Base-by-base conservation (phyloP, 2,329 filamentous ascomycete genomes). In the Botryosphaeria dothidea region DNA sequence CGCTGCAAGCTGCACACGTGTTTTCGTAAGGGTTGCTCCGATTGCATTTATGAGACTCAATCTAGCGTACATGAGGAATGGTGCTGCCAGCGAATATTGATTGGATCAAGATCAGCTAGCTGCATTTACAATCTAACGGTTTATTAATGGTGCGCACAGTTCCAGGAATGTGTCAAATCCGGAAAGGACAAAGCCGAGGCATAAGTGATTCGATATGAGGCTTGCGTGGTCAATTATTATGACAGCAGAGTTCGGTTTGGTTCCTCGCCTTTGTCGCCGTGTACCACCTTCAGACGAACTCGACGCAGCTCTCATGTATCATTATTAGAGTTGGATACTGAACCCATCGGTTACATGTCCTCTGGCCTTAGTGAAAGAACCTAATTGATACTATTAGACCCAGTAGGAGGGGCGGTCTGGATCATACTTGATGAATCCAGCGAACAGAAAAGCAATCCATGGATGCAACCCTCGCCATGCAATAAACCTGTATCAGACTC, bases 381-480 rank as follows among this genome's bases (percentile, higher is more conserved):
- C 31, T 31, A 34, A 23, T 4, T 27, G 46, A 60, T 46, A 41
- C 41, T 46, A 46, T 46, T 46, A 34, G n/a, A 46, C 54, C 23
- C n/a, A 45, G 9, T 46, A 46, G 56, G 56, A 46, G 25, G 46
- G 25, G 23, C n/a, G 15, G 8, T 5, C 19, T 9, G 41, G 46
- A 46, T n/a, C 41, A 46, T 46, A 31, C 41, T 21, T 36, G 27
- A 60, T 46, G 56, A 34, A 25, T 46, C 29, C 56, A 23, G 56
- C 8, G n/a, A 60, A 25, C 56, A 46, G 36, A 31, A 60, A 60
- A 34, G 6, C 56, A 46, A 48, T 31, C 43, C 57, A 31, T 38
- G 25, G 48, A 62, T 62, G 46, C 45, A 49, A 19, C 58, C 58
- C 34, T 38, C 31, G 58, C 58, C 58, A 62, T 62, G 58, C 58